Base-by-base conservation (phyloP, 176 grass and related monocot genomes). In the Thinopyrum elongatum region DNA sequence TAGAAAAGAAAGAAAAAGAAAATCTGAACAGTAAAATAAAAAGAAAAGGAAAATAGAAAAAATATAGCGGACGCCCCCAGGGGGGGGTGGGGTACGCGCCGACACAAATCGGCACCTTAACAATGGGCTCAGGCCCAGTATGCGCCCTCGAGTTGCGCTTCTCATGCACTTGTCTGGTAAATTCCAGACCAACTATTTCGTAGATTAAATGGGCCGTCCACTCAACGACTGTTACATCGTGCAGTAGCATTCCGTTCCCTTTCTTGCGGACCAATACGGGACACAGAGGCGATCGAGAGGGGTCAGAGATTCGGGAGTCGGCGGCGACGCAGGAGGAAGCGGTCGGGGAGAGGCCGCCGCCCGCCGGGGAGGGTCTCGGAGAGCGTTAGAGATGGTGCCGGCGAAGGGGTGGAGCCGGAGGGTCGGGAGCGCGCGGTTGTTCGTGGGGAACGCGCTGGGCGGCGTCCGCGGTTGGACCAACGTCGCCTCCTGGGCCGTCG, bases 401-500 rank as follows among this genome's bases (percentile, higher is more conserved):
- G 81, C 75, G 73, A 88, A 79, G 65, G 87, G 82, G 74, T 93
- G 86, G 84, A 76, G 77, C 59, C 75, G 90, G 66, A 55, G 79
- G 57, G 12, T 92, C 33, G 94, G 97, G 77, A 96, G 85, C 89
- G 85, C 90, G 84, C 90, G 97, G 59, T 91, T 92, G 30, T 96
- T 96, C 86, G 84, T 94, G 51, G 97, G 97, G 38, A 99, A 99
- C 86, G 90, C 97, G 21, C 66, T 92, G 76, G 97, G 97, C 21
- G 97, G 97, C 26, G 85, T 99, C 53, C 89, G 97, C 67, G 94
- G 97, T 21, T 92, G 97, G 89, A 89, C 78, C 86, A 99, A 90
- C 94, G 74, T 90, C 79, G 94, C 92, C 11, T 99, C 97, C 49
- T 99, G 97, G 97, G 83, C 87, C 55, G 92, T 96, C 67, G 97